These are phyloP conservation scores for Agaricus sinodeliciosus DNA, from an alignment of 768 basidiomycete species.

Conservation along the genomic window DNA sequence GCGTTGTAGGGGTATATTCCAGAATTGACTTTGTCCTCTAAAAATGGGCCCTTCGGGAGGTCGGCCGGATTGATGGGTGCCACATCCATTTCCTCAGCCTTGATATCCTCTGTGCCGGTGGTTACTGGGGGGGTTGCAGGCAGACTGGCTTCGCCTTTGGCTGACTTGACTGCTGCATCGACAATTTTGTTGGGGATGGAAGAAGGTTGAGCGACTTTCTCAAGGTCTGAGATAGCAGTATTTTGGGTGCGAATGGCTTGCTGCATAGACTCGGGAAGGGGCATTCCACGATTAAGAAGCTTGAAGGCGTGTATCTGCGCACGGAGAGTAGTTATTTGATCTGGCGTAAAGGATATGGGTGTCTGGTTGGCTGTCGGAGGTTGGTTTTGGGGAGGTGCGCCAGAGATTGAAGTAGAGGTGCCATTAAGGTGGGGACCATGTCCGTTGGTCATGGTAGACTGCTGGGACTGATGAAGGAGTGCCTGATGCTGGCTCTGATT, in stretches of 20 bases:
- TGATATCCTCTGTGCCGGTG: slow-evolving; percentile 36
- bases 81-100: slow-evolving; percentile 48
- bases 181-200: slow-evolving; percentile 60
- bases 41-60: slow-evolving; percentile 64
- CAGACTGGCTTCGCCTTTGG: slow-evolving; percentile 42
- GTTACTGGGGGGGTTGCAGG: slow-evolving; percentile 20
- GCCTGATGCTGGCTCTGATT: slow-evolving; percentile 25
- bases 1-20: slow-evolving; percentile 92
- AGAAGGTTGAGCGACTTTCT: slow-evolving; percentile 54
- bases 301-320: slow-evolving; percentile 83
- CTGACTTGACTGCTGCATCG: slow-evolving; percentile 69
- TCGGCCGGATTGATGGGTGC: slow-evolving; percentile 46
- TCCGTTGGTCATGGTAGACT: slow-evolving; percentile 38
- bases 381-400: slow-evolving; percentile 46
- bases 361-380: slow-evolving; percentile 51
- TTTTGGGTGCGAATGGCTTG: slow-evolving; percentile 64
- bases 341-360: slow-evolving; percentile 71
- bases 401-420: slow-evolving; percentile 32
- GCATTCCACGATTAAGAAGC: slow-evolving; percentile 54
- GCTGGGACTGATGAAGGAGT: slow-evolving; percentile 20
- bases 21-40: slow-evolving; percentile 76
- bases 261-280: slow-evolving; percentile 64
- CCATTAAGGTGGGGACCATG: slow-evolving; percentile 39
- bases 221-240: slow-evolving; percentile 53
- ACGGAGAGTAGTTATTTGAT: slow-evolving; percentile 71